Base-by-base conservation (phyloP, 371 early-diverging fungal genomes). In the Nematocida major region DNA sequence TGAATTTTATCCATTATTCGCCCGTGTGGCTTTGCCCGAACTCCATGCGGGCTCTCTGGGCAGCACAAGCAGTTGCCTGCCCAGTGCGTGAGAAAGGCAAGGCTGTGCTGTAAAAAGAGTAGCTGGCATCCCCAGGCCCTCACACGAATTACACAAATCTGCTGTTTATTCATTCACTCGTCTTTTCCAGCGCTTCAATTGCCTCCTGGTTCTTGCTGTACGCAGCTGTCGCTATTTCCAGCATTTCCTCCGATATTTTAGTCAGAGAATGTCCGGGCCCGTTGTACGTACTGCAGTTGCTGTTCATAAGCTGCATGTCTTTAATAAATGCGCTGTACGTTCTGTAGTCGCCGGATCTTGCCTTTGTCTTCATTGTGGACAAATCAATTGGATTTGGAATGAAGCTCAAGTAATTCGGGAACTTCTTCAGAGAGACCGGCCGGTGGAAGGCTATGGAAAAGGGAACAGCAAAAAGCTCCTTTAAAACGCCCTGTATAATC, bases 381-480 rank as follows among this genome's bases (percentile, higher is more conserved):
- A 86, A 70, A 62, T 84, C 84, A 34, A 86, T 85, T 45, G 86
- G 85, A 43, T 76, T 54, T 13, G 42, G 39, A n/a, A 86, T 67
- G 50, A 82, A 77, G 20, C 15, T 42, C 15, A 22, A 49, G 69
- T 86, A 86, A 47, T 83, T 79, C 24, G 85, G 84, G 63, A 84
- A 86, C 57, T 82, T 86, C 63, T 86, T 86, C 1, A 43, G 40
- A 15, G 84, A 82, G 22, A 86, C 86, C n/a, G 86, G 86, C 39
- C 82, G 61, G 59, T 82, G 84, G 68, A 86, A 86, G 4, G 86
- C 82, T 9, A 67, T 34, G 13, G 84, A 81, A 54, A 73, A 82
- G 18, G 82, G 81, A 13, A 86, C 78, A 2, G 50, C 38, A 20
- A 68, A 59, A 0, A 66, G 68, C 36, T 68, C 67, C 34, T 78